Base-by-base conservation (phyloP, 495 filamentous ascomycete species). In the Xylaria flabelliformis region DNA sequence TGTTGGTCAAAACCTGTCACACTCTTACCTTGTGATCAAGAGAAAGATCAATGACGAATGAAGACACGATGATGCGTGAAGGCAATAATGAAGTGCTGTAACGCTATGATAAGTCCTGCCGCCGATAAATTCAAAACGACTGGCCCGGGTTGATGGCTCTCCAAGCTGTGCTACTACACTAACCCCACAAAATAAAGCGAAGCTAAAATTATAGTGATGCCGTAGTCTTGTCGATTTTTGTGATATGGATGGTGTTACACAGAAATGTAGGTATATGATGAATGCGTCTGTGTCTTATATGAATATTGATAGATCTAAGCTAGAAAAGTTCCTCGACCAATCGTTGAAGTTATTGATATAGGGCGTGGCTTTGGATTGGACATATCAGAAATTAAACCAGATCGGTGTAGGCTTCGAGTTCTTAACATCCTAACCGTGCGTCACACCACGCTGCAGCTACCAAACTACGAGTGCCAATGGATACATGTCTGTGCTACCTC, bases 41-140 rank as follows among this genome's bases (percentile, higher is more conserved):
- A 53, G 29, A 53, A 34, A 39, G 13, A 36, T 5, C 10, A 32
- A 55, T 50, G 50, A 8, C 50, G 50, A 56, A 67, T 67, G 21
- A 10, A 19, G 50, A 3, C 50, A 67, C 48, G 48, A 42, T 24
- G 29, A 24, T 55, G n/a, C 29, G 36, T 55, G 64, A 48, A 34
- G 8, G 17, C 15, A 7, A 17, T 2, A 67, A 15, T 13, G 10
- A 53, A 36, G 48, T 56, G 36, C 50, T 67, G 65, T 17, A 67
- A 67, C 50, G 48, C 17, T 56, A 56, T 56, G 65, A 56, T 67
- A 56, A 51, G 50, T 21, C 26, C 4, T 51, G 64, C 46, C 8
- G 64, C 32, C 19, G 17, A 17, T 15, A 21, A 29, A 29, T 67
- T 51, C 29, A n/a, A 51, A 36, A 67, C 32, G 29, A 67, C 46